Evolutionary conservation across 352 stramenopile genomes (phyloP), one percentile per base, ranked within the genome.

Genomic region (Globisporangium yorkense): DNA sequence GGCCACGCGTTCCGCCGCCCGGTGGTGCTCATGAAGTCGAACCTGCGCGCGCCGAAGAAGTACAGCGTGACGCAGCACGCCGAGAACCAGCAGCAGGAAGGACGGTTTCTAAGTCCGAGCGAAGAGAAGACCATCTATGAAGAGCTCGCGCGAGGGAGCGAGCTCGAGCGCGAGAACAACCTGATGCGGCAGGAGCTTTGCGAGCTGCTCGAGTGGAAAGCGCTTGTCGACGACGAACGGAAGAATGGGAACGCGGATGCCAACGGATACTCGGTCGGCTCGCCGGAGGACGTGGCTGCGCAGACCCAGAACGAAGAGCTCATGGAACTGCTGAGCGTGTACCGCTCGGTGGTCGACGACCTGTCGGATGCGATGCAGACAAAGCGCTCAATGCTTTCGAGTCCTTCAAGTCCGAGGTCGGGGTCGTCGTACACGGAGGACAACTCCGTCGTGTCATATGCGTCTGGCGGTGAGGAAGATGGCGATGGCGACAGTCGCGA

Each of bases 161-260:
- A 89, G 49, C 62, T 87, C 4, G 80, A 89, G 52, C 59, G 65
- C 3, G 83, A 92, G 37, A 92, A 89, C 59, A 73, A 77, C 15
- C 60, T 92, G 21, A 74, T 92, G 37, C 78, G 80, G 15, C 69
- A 73, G 18, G 78, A 92, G 43, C 56, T 92, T 16, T 85, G 73
- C 47, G 80, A 90, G 49, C 60, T 89, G 29, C 57, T 90, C 35
- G 83, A 90, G 60, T 90, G 78, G 80, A 92, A 88, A 41, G 75
- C 75, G 3, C 73, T 82, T 13, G 70, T 82, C 8, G 75, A 84
- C 63, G 72, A 77, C 50, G 70, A 84, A 21, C 57, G 70, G 35
- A 67, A 67, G 18, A 61, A 70, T 12, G 65, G 64, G 2, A 81
- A 79, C 35, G 54, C 65, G 10, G 65, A 61, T 63, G 43, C 65